Evolutionary conservation across 441 rosid species (phyloP).

Genomic region (Brassica hybrid): DNA sequence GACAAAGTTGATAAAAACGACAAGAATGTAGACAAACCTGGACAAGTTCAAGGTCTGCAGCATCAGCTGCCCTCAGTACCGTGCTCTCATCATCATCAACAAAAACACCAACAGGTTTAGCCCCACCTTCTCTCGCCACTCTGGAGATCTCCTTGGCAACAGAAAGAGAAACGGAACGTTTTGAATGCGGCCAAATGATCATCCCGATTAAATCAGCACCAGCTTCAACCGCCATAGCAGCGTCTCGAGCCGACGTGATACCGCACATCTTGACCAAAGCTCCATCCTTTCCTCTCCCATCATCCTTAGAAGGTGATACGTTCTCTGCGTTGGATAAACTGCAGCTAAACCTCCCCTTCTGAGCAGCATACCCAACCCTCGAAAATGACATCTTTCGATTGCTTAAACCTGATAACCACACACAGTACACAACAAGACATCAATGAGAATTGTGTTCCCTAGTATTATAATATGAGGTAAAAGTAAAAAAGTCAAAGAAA

Average conservation of each 20-base stretch:
- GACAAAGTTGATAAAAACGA: not conserved
- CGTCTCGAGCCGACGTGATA: conserved; percentile 80
- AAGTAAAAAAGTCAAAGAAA: conserved; percentile 7
- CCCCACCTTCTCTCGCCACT: conserved; percentile 76
- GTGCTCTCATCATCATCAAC: conserved; percentile 79
- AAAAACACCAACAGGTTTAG: conserved; percentile 88
- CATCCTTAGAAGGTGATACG: conserved; percentile 20
- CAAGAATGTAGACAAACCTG: conserved; percentile 57
- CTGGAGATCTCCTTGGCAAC: conserved; percentile 82
- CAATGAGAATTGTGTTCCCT: not conserved
- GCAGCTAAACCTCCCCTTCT: conserved; percentile 35
- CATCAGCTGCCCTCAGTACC: conserved; percentile 68
- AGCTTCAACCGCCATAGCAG: conserved; percentile 88
- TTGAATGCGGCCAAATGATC: conserved; percentile 87
- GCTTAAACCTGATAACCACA: conserved; percentile 36
- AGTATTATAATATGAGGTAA: not conserved
- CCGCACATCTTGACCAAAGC: conserved; percentile 89
- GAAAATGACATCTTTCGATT: conserved; percentile 30
- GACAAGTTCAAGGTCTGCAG: conserved; percentile 71
- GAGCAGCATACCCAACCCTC: conserved; percentile 27
- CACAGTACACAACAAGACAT: not conserved
- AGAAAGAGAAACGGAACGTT: conserved; percentile 74
- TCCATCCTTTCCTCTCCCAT: conserved; percentile 36
- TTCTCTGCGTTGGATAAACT: conserved; percentile 43
- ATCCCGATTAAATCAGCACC: conserved; percentile 87